Evolutionary conservation across 768 basidiomycete species (phyloP), one percentile per base, ranked within the genome.

Genomic region (Boletus coccyginus): DNA sequence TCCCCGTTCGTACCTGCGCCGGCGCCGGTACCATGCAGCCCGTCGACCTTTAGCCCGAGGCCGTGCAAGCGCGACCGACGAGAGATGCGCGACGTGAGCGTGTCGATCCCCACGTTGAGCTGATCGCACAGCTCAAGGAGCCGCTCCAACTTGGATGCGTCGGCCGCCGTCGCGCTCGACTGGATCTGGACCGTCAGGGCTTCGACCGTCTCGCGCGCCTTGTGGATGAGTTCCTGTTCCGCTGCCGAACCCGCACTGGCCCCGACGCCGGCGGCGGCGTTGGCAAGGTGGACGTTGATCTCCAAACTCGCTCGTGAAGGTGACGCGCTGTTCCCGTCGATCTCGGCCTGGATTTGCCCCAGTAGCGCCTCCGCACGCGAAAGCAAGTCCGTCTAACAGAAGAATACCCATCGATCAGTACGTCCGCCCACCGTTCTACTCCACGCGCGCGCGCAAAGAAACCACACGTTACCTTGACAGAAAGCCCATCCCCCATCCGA

Each of bases 61-160:
- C 82, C 79, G 11, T 73, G 74, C 42, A 82, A 57, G 8, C 73
- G 74, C 12, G 82, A 65, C 55, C 66, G 75, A 1, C 78, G 77
- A 36, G 73, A 68, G 11, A 58, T 65, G 13, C 73, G 70, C n/a
- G 69, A 27, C 27, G 27, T 27, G 27, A 27, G 27, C 27, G 27
- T 27, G 27, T 81, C 79, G 17, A 95, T 66, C 12, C 86, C 70
- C 0, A 74, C 69, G 9, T 82, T 81, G 24, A 98, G 74, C 40
- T 77, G 75, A 67, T 97, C 95, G 60, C 91, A 90, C 27, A 94
- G 71, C 2, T 64, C 73, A 10, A 95, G 76, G 13, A 95, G 75
- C 50, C 85, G 85, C 58, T 87, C 84, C 66, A 94, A 67, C 52
- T 82, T 79, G 24, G 74, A 64, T 0, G 85, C 81, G 58, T 90